Percentiles rank a stretch among this genome's conserved stretches.
These are phyloP conservation scores for Coemansia sp. DNA, from an alignment of 192 early-diverging fungal species.

Conservation along the genomic window DNA sequence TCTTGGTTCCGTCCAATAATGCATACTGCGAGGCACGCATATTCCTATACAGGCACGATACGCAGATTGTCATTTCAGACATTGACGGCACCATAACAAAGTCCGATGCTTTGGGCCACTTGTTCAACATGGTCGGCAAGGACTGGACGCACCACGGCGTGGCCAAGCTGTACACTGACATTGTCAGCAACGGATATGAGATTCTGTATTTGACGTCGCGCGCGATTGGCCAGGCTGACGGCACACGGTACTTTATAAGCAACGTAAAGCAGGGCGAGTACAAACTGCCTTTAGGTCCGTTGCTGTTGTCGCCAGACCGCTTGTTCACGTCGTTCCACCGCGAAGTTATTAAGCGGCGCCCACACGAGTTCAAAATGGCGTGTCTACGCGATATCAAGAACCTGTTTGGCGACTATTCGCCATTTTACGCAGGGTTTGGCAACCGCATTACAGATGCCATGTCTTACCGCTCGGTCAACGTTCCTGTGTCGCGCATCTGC, in stretches of 20 bases:
- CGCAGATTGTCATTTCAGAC: conserved; percentile 92
- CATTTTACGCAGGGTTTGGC: conserved; percentile 97
- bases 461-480: conserved; percentile 90
- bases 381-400: conserved; percentile 88
- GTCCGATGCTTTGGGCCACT: conserved; percentile 93
- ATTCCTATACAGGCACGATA: conserved; percentile 81
- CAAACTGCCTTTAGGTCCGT: conserved; percentile 88
- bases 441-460: conserved; percentile 97
- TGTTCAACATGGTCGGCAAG: conserved; percentile 95
- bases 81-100: conserved; percentile 99
- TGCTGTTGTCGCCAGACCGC: conserved; percentile 94
- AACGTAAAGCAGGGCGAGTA: conserved; percentile 87
- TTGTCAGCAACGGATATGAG: conserved; percentile 90
- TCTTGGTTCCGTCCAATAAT: conserved; percentile 80
- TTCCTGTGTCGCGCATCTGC: conserved; percentile 92
- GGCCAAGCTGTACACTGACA: conserved; percentile 94
- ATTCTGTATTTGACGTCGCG: conserved; percentile 92
- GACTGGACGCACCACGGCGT: conserved; percentile 99
- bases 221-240: conserved; percentile 92
- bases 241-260: conserved; percentile 87
- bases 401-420: conserved; percentile 77
- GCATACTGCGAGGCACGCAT: conserved; percentile 78
- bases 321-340: conserved; percentile 89
- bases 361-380: conserved; percentile 96
- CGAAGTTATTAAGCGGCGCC: conserved; percentile 92